These are phyloP conservation scores for Xylaria acuta DNA, from an alignment of 495 filamentous ascomycete genomes.

Conservation along the genomic window DNA sequence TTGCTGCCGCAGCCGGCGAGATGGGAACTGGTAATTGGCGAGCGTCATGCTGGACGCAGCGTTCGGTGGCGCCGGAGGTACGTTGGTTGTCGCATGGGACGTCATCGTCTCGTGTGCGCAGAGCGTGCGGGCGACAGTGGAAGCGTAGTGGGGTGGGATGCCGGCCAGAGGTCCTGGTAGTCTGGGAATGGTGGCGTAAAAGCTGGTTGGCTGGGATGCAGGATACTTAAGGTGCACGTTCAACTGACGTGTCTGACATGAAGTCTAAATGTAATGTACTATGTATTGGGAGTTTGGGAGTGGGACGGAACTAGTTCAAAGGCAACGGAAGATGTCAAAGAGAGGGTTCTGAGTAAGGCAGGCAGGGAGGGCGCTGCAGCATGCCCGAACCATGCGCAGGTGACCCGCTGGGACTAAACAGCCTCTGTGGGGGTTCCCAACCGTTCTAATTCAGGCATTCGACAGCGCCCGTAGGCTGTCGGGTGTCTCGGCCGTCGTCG, in stretches of 20 bases:
- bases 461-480: not conserved
- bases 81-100: constrained; percentile 21
- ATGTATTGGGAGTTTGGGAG: not conserved
- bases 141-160: not conserved
- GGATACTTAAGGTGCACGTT: not conserved
- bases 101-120: constrained; percentile 21
- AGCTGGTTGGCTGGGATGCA: not conserved
- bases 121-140: not conserved
- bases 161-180: not conserved
- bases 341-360: not conserved
- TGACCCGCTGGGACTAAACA: not conserved
- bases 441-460: not conserved
- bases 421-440: constrained; percentile 2
- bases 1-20: constrained; percentile 68
- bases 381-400: not conserved
- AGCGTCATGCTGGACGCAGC: constrained; percentile 41
- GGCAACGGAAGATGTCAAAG: constrained; percentile 2
- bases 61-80: constrained; percentile 24
- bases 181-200: not conserved
- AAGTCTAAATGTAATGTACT: not conserved
- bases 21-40: constrained; percentile 74
- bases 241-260: not conserved
- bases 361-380: not conserved
- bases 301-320: not conserved
- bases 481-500: constrained; percentile 17